Evolutionary conservation across 1,284 basidiomycete species (phyloP).

Genomic region (Limonomyces culmigenus): DNA sequence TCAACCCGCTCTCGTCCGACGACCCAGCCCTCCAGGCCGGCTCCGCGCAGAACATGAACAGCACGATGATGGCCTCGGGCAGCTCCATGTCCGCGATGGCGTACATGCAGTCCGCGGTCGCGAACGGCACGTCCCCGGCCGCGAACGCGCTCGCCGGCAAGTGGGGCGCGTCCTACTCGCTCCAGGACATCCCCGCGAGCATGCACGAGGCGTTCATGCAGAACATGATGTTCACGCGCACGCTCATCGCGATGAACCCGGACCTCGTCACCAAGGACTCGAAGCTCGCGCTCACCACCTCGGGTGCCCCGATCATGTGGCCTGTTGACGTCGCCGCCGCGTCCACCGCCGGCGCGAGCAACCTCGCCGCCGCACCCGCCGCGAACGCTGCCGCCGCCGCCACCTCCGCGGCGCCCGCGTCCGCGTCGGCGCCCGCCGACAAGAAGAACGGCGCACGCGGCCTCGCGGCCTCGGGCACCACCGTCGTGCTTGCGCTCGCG

Average conservation of each 20-base stretch:
- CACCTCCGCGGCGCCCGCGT: conserved; percentile 11
- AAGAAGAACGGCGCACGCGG: conserved; percentile 28
- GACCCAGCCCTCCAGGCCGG: conserved; percentile 21
- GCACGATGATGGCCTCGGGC: conserved; percentile 26
- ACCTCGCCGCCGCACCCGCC: conserved; percentile 10
- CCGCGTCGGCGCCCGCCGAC: conserved; percentile 11
- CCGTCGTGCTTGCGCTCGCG: conserved; percentile 30
- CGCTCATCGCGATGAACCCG: conserved; percentile 42
- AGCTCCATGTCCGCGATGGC: conserved; percentile 36
- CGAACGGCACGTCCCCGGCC: conserved; percentile 27
- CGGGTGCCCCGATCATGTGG: conserved; percentile 32
- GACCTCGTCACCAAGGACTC: conserved; percentile 35
- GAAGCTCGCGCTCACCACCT: conserved; percentile 28
- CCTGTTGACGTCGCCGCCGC: conserved; percentile 35
- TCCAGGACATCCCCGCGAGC: conserved; percentile 35
- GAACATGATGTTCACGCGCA: conserved; percentile 28
- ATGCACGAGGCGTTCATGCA: conserved; percentile 19
- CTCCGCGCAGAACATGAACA: conserved; percentile 35
- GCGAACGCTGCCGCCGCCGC: conserved; percentile 13
- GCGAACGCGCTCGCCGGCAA: conserved; percentile 27
- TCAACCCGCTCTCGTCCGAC: conserved; percentile 41
- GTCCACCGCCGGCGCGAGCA: conserved; percentile 10
- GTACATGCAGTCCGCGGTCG: conserved; percentile 22
- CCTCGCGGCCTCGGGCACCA: conserved; percentile 28
- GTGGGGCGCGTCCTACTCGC: conserved; percentile 49